These are phyloP conservation scores for Zymoseptoria ardabiliae DNA, from an alignment of 2,329 filamentous ascomycete genomes.

Conservation along the genomic window DNA sequence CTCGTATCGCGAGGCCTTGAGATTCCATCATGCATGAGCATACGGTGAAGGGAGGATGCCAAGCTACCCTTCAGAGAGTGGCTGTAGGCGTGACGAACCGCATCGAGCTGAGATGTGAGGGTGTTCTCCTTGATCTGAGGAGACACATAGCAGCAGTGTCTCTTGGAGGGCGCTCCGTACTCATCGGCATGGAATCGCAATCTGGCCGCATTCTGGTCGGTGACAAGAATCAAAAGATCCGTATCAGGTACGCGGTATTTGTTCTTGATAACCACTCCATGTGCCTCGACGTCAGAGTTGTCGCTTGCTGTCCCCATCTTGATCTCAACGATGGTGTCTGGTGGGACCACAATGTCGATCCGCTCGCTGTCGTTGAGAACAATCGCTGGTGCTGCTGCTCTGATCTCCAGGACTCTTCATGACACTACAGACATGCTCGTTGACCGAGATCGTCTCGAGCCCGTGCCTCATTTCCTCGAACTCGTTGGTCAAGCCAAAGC, in stretches of 20 bases:
- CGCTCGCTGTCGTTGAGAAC: too few relatives aligned
- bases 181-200: too few relatives aligned
- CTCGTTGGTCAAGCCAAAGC: background rate
- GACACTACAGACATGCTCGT: background rate
- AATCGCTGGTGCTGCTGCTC: background rate
- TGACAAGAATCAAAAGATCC: too few relatives aligned
- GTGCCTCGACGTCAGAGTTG: too few relatives aligned
- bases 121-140: background rate
- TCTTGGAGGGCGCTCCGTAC: too few relatives aligned
- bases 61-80: background rate
- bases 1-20: background rate
- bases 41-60: background rate
- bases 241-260: too few relatives aligned
- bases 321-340: too few relatives aligned
- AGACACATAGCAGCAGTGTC: background rate
- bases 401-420: background rate
- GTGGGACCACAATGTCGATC: too few relatives aligned
- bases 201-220: too few relatives aligned
- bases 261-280: too few relatives aligned
- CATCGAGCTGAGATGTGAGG: background rate
- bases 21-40: background rate
- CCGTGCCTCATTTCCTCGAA: background rate
- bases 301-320: too few relatives aligned
- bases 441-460: background rate
- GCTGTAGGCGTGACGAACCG: background rate